Evolutionary conservation across 192 early-diverging fungal species (phyloP).

Genomic region (Geosiphon pyriformis): DNA sequence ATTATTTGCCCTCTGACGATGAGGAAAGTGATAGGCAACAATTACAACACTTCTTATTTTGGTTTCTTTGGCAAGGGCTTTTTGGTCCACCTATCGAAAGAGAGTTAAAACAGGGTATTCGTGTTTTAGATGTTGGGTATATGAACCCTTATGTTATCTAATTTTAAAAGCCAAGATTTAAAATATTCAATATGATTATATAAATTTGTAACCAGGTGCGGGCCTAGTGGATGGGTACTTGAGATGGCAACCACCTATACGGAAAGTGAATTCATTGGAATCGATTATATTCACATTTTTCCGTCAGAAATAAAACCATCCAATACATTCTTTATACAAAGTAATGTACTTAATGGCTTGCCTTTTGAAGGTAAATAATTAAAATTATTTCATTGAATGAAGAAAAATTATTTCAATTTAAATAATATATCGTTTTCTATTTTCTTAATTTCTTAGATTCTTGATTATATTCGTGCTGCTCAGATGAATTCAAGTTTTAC

Average conservation of each 20-base stretch:
- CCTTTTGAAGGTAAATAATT: background rate
- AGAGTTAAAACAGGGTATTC: background rate
- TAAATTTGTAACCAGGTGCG: slow-evolving; percentile 1
- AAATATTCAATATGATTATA: no score
- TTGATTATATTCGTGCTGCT: slow-evolving; percentile 1
- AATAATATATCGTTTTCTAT: background rate
- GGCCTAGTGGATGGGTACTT: background rate
- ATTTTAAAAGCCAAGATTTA: no score
- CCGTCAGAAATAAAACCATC: background rate
- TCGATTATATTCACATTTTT: slow-evolving; percentile 10
- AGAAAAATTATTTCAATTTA: no score
- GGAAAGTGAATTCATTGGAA: background rate
- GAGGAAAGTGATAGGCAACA: background rate
- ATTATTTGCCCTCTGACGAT: background rate
- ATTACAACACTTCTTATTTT: background rate
- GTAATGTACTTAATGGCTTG: background rate
- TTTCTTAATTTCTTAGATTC: background rate
- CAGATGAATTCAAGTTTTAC: background rate
- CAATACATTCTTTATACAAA: background rate
- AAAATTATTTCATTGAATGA: no score
- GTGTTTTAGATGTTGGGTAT: background rate
- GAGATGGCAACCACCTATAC: background rate
- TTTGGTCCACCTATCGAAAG: background rate
- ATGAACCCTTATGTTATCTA: no score
- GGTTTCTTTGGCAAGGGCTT: background rate